These are phyloP conservation scores for Oryza brachyantha DNA, from an alignment of 176 grass and related monocot genomes.

Conservation along the genomic window DNA sequence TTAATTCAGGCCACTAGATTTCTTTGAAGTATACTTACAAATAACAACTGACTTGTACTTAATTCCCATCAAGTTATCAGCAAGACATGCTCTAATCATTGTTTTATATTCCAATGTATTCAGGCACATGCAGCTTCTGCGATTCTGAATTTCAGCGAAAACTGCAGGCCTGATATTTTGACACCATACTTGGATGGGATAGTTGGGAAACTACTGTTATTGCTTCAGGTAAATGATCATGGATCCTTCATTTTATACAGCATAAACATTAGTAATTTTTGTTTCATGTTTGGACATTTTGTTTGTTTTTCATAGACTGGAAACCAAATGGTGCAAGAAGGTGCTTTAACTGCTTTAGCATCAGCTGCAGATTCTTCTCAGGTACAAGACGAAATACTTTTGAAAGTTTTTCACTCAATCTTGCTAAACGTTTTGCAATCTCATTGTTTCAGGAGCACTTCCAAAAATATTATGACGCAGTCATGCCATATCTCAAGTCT, in stretches of 20 bases:
- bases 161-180: slow-evolving; percentile 91
- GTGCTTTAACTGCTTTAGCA: slow-evolving; percentile 93
- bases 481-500: slow-evolving; percentile 94
- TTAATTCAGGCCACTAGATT: not conserved
- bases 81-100: slow-evolving; percentile 30
- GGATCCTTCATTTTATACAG: slow-evolving; percentile 4
- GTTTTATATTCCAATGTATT: slow-evolving; percentile 16
- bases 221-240: slow-evolving; percentile 66
- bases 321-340: slow-evolving; percentile 99
- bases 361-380: slow-evolving; percentile 98
- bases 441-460: slow-evolving; percentile 76
- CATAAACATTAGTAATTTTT: not conserved
- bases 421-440: slow-evolving; percentile 21
- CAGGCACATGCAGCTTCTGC: slow-evolving; percentile 95
- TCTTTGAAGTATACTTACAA: slow-evolving; percentile 9
- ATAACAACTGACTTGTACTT: slow-evolving; percentile 18
- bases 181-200: slow-evolving; percentile 86
- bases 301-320: slow-evolving; percentile 55
- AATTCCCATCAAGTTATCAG: slow-evolving; percentile 15
- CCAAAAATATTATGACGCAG: slow-evolving; percentile 96
- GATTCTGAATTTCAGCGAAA: slow-evolving; percentile 94
- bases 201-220: slow-evolving; percentile 71
- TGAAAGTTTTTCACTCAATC: slow-evolving; percentile 17
- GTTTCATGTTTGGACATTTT: slow-evolving; percentile 15
- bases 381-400: slow-evolving; percentile 38